phyloP scores from a whole-genome alignment of 2,329 filamentous ascomycete genomes.

The Graphiopsis chlorocephala region DNA sequence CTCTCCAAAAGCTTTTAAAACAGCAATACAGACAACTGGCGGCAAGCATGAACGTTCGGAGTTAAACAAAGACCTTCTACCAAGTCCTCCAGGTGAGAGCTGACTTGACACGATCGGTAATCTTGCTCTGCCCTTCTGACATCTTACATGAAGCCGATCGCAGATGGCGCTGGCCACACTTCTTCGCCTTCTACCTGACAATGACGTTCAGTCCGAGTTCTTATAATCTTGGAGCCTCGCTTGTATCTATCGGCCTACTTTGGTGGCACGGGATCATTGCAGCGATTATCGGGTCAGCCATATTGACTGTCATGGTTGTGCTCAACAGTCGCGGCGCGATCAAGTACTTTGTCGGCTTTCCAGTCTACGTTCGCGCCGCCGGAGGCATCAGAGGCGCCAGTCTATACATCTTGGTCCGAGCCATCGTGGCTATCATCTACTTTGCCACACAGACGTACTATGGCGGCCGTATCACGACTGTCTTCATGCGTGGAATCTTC shows the following conservation, averaged over 20 bases:
- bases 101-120: too few species aligned
- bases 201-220: conserved; percentile 31
- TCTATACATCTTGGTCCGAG: conserved; percentile 43
- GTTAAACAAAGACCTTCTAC: conserved; percentile 3
- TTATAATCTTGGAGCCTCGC: conserved; percentile 34
- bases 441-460: conserved; percentile 33
- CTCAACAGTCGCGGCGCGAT: conserved; percentile 37
- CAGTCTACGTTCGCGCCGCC: conserved; percentile 34
- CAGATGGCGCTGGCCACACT: conserved; percentile 33
- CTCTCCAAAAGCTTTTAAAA: not conserved
- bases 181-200: conserved; percentile 35
- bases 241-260: conserved; percentile 33
- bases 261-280: conserved; percentile 10
- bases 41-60: not conserved
- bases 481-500: conserved; percentile 35
- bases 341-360: conserved; percentile 39
- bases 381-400: conserved; percentile 45
- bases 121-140: not conserved
- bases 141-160: not conserved
- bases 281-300: not conserved
- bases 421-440: conserved; percentile 42
- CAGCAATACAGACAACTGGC: not conserved
- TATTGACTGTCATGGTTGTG: conserved; percentile 31
- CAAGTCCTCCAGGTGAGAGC: not conserved
- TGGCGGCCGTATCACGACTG: conserved; percentile 26